Base-by-base conservation (phyloP, 163 green algal species). In the Trebouxia gelatinosa region DNA sequence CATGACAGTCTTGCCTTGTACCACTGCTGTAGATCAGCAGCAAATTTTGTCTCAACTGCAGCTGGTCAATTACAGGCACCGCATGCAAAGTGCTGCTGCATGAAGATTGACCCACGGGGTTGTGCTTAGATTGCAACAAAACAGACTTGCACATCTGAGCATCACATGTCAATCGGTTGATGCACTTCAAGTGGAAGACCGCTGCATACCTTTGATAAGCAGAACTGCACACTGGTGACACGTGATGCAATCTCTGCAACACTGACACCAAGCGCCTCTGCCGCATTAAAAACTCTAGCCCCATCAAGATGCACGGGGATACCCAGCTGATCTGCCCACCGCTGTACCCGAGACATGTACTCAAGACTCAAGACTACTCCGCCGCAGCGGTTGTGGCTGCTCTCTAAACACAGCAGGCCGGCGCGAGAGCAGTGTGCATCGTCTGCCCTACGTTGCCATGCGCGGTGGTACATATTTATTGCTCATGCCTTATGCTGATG, bases 371-470 rank as follows among this genome's bases (percentile, higher is more conserved):
- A 84, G 9, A 85, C 85, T 2, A 76, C 35, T 16, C 91, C 91
- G 2, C 91, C 91, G 31, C 83, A 88, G 48, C 90, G 88, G 79
- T 95, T 94, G 54, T 92, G 87, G 13, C 86, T 94, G 74, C 92
- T 93, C 75, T 95, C 90, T 13, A 95, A 51, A 68, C 87, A 91
- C 1, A 93, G 74, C 26, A 93, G 78, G 5, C 74, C 62, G 0
- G 88, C 92, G 46, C 67, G 50, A 1, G 90, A 84, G 70, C 85
- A 92, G 79, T 96, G 91, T 35, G 85, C 64, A 78, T 96, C 89
- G 40, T 88, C 84, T 17, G 80, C 58, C 79, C 86, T 91, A 61
- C 54, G n/a, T n/a, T n/a, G n/a, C n/a, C n/a, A n/a, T n/a, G n/a
- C n/a, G n/a, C n/a, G n/a, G n/a, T n/a, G n/a, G n/a, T n/a, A n/a